phyloP scores from a whole-genome alignment of 805 yeast genomes.

The Maudiozyma turicensis region DNA sequence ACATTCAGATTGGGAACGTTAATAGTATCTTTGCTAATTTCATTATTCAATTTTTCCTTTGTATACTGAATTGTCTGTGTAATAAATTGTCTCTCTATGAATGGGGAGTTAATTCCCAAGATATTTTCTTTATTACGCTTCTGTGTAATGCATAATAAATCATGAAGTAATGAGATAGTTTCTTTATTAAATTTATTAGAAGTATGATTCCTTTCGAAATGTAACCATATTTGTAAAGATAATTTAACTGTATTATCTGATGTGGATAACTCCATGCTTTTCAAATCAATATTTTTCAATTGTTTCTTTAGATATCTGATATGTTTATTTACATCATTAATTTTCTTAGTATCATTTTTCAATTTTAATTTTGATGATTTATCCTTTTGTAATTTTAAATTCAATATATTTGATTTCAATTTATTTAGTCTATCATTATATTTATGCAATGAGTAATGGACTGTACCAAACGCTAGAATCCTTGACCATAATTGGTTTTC shows the following conservation, averaged over 20 bases:
- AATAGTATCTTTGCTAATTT: background rate
- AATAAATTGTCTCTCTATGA: conserved; percentile 21
- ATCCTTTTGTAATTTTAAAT: background rate
- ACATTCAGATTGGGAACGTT: conserved; percentile 11
- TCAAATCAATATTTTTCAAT: conserved; percentile 3
- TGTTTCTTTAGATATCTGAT: conserved; percentile 1
- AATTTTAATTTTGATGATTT: background rate
- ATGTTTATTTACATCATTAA: background rate
- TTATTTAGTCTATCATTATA: too few relatives aligned
- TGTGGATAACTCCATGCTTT: background rate
- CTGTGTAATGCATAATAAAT: conserved; percentile 7
- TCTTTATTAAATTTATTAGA: conserved; percentile 21
- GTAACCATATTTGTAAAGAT: conserved; percentile 3
- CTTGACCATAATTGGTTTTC: too few relatives aligned
- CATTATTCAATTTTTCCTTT: conserved; percentile 5
- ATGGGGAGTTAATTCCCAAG: conserved; percentile 3
- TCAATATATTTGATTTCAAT: too few relatives aligned
- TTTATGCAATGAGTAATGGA: too few relatives aligned
- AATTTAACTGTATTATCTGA: background rate
- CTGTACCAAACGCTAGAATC: too few relatives aligned
- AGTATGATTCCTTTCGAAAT: conserved; percentile 4
- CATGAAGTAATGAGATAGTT: conserved; percentile 14
- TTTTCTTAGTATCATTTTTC: background rate
- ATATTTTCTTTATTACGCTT: background rate
- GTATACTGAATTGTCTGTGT: conserved; percentile 19